Conservation (phyloP, 371 early-diverging fungal genomes). For the Mucor circinelloides region DNA sequence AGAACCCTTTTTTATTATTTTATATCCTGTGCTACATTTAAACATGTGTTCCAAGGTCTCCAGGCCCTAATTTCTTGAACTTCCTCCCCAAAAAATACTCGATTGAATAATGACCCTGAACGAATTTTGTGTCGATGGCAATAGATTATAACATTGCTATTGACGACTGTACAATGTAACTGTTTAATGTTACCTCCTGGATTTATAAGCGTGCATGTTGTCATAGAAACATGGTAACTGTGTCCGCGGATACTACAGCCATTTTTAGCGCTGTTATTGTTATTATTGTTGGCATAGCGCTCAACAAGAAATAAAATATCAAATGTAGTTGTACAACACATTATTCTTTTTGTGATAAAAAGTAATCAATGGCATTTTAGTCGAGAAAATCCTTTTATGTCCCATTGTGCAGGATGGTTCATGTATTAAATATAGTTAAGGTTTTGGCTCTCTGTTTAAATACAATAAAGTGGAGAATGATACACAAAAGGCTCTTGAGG, state of each 20-base stretch:
- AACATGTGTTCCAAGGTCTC: not conserved
- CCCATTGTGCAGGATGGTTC: not conserved
- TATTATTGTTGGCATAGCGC: not conserved
- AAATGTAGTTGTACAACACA: too few species aligned
- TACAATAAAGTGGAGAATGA: not conserved
- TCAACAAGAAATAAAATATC: not conserved
- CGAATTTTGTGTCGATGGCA: not conserved
- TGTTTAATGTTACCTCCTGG: not conserved
- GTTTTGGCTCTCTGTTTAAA: not conserved
- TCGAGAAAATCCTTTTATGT: not conserved
- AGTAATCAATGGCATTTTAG: not conserved
- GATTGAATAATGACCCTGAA: not conserved
- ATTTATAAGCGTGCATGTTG: not conserved
- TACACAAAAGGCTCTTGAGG: not conserved
- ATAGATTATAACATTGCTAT: not conserved
- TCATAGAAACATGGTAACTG: not conserved
- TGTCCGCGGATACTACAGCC: not conserved
- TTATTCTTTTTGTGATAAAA: not conserved
- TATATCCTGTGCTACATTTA: not conserved
- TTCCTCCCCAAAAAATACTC: not conserved
- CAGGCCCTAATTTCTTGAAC: not conserved
- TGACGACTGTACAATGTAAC: not conserved
- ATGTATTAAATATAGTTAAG: not conserved
- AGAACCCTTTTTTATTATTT: not conserved
- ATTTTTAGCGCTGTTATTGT: not conserved